Base-by-base conservation (phyloP, 2,329 filamentous ascomycete genomes). In the Hypoxylon sp. region DNA sequence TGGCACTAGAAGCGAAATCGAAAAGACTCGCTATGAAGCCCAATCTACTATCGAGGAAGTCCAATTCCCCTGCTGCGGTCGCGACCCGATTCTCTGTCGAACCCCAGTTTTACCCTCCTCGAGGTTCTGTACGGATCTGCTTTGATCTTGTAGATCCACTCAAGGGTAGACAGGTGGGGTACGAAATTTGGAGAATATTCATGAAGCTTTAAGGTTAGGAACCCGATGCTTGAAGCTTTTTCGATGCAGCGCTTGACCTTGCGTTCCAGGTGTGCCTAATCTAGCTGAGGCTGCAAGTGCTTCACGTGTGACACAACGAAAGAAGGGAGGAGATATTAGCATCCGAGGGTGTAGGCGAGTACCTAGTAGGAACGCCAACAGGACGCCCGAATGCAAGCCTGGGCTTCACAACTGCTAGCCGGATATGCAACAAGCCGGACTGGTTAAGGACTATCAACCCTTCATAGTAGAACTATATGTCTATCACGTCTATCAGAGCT, bases 31-130 rank as follows among this genome's bases (percentile, higher is more conserved):
- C 29, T 41, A 64, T 29, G 3, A 45, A 34, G n/a, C 7, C 34
- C 46, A 25, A 57, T 64, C 45, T 56, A 41, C 29, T 37, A 9
- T 48, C 34, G 23, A 37, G 39, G 53, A 54, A 16, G n/a, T 30
- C 21, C 41, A 29, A 29, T 48, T 39, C 61, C 57, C 50, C 62
- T 54, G 53, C 50, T 30, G 16, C 23, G 53, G 61, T 65, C 61
- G 48, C 59, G 65, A 63, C 65, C 65, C 59, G 54, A 54, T n/a
- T 41, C 55, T 63, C 51, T 50, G 47, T 66, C 37, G 34, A n/a
- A 68, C 59, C 61, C 66, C 63, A 68, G 51, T 56, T 68, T 68
- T 68, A 66, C 59, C 62, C 59, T 68, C 63, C 25, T 29, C 21
- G 25, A 37, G 58, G 48, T 65, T 54, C 43, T n/a, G 41, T 41